These are phyloP conservation scores for Akanthomyces uredinophilus DNA, from an alignment of 2,329 filamentous ascomycete genomes.

Conservation along the genomic window DNA sequence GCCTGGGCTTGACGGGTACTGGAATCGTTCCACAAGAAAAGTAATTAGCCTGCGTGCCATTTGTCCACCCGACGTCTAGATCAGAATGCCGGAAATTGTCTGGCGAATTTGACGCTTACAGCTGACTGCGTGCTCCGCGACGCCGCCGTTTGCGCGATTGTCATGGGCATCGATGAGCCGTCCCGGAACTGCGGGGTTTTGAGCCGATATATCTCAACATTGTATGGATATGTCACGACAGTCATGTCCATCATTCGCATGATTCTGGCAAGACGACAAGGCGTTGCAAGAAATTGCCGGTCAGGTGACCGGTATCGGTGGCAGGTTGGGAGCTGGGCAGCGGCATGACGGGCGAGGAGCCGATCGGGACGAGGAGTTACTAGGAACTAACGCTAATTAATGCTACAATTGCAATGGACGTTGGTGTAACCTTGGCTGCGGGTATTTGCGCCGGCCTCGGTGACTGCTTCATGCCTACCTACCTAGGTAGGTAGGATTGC, in stretches of 20 bases:
- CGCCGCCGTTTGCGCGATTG: slow-evolving; percentile 22
- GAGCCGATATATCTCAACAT: background rate
- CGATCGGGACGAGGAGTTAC: background rate
- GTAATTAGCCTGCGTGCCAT: too few relatives aligned
- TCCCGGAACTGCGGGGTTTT: background rate
- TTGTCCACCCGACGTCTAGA: too few relatives aligned
- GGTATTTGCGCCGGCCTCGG: background rate
- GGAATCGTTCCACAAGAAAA: too few relatives aligned
- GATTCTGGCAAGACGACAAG: background rate
- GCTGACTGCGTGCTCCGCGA: slow-evolving; percentile 39
- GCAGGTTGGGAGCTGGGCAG: background rate
- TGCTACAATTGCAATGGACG: too few relatives aligned
- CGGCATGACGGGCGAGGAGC: background rate
- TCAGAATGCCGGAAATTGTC: too few relatives aligned
- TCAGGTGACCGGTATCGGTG: slow-evolving; percentile 14
- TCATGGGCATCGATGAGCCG: slow-evolving; percentile 18
- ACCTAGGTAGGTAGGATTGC: too few relatives aligned
- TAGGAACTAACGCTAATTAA: background rate
- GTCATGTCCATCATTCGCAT: background rate
- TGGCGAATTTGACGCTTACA: too few relatives aligned
- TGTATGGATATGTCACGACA: background rate
- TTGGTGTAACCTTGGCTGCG: too few relatives aligned
- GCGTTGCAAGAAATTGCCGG: background rate
- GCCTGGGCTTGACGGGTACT: too few relatives aligned
- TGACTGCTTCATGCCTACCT: background rate